A percentile compares a stretch with the other conserved stretches of the same genome.
These are phyloP conservation scores for Taphrina wiesneri DNA, from an alignment of 1,139 yeast genomes.

Conservation along the genomic window DNA sequence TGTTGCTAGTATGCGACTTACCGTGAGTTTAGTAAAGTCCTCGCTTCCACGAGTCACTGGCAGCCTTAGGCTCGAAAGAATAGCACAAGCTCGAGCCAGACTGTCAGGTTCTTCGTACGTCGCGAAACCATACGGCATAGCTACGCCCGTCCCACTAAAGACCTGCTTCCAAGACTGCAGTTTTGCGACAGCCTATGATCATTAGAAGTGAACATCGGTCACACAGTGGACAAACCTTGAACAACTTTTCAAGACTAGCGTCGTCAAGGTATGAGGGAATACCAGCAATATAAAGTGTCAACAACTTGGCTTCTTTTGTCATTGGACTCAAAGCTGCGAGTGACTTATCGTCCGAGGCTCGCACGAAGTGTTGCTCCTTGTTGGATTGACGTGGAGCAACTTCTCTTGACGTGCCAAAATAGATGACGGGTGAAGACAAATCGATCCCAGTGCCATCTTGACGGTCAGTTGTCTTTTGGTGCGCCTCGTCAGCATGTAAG, in stretches of 20 bases:
- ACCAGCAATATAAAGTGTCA: conserved; percentile 44
- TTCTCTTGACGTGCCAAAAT: conserved; percentile 33
- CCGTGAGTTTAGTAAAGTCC: neutral
- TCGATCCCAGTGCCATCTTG: conserved; percentile 6
- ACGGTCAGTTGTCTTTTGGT: neutral
- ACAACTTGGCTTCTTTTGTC: conserved; percentile 43
- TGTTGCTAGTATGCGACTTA: neutral
- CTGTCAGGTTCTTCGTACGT: conserved; percentile 39
- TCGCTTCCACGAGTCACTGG: conserved; percentile 2
- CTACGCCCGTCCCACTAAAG: conserved; percentile 38
- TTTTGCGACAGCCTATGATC: conserved; percentile 40
- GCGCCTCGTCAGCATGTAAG: neutral
- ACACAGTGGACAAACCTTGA: conserved; percentile 40
- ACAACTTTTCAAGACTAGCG: conserved; percentile 40
- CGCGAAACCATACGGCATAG: conserved; percentile 39
- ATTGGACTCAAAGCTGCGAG: conserved; percentile 35
- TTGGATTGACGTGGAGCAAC: conserved; percentile 16
- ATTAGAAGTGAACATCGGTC: conserved; percentile 13
- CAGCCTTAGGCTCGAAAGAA: conserved; percentile 35
- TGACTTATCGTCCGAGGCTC: conserved; percentile 7
- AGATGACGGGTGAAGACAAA: conserved; percentile 35
- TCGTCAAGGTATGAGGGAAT: conserved; percentile 45
- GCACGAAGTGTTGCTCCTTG: conserved; percentile 12
- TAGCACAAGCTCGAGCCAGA: conserved; percentile 37
- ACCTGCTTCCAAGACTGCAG: conserved; percentile 40